Conservation (phyloP, 257 asterid genomes). For the Solanum neorickii region DNA sequence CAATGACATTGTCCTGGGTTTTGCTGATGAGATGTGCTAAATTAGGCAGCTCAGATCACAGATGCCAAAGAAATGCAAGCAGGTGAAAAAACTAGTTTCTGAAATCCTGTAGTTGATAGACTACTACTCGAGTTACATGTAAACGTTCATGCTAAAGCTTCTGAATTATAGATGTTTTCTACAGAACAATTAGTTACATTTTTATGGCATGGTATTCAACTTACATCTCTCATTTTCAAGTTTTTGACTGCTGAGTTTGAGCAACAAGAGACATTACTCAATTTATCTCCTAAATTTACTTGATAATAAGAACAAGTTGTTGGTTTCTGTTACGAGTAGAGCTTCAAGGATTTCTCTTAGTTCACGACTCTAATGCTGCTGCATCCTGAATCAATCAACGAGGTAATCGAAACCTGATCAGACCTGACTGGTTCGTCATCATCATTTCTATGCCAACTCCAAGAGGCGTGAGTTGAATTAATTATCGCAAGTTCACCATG, state of each 20-base stretch:
- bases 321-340: not conserved
- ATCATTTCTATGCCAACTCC: constrained; percentile 96
- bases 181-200: not conserved
- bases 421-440: constrained; percentile 72
- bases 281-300: not conserved
- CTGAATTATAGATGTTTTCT: not conserved
- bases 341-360: constrained; percentile 5
- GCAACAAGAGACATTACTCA: not conserved
- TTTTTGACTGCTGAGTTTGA: not conserved
- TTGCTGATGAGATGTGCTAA: not conserved
- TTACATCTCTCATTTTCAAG: not conserved
- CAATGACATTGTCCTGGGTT: not conserved
- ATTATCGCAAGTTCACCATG: constrained; percentile 72
- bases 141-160: not conserved
- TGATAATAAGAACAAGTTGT: not conserved
- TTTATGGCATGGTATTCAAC: not conserved
- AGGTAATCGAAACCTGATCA: constrained; percentile 63
- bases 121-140: not conserved
- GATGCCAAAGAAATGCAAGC: not conserved
- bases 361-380: constrained; percentile 7
- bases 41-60: not conserved
- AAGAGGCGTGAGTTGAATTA: constrained; percentile 70
- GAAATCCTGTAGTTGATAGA: not conserved
- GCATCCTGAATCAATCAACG: constrained; percentile 48
- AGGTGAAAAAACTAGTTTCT: not conserved